Evolutionary conservation across 345 rosid species (phyloP).

Genomic region (Ricinus communis): DNA sequence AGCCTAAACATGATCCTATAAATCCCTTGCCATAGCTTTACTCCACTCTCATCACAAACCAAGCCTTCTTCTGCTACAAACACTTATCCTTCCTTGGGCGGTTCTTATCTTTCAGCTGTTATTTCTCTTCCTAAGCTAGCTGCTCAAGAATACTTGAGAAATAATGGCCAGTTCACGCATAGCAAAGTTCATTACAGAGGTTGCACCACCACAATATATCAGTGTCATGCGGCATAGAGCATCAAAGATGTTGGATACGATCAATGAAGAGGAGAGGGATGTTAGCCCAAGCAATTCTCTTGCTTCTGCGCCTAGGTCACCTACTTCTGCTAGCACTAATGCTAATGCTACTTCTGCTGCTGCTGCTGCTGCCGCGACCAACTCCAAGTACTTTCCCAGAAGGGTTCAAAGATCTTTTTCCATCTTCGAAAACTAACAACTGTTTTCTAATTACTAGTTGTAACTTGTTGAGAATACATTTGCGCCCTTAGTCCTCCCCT

Average conservation of each 20-base stretch:
- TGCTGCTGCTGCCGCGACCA: conserved; percentile 22
- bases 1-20: conserved; percentile 32
- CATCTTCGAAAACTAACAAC: conserved; percentile 13
- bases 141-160: neutral
- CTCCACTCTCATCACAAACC: conserved; percentile 24
- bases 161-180: conserved; percentile 64
- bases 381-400: conserved; percentile 19
- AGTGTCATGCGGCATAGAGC: conserved; percentile 68
- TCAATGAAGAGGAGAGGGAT: conserved; percentile 79
- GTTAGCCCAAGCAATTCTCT: conserved; percentile 27
- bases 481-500: neutral
- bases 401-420: conserved; percentile 27
- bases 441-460: neutral
- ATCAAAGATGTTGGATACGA: conserved; percentile 68
- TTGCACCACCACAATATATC: conserved; percentile 78
- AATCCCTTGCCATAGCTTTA: conserved; percentile 6
- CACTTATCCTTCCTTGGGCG: neutral
- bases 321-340: conserved; percentile 14
- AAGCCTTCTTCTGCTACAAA: neutral
- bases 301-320: conserved; percentile 32
- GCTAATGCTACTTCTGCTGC: conserved; percentile 12
- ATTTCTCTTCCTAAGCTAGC: neutral
- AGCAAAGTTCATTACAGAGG: conserved; percentile 70
- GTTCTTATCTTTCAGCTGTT: neutral
- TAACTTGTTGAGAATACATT: neutral